These are phyloP conservation scores for Yamadazyma akitaensis DNA, from an alignment of 805 yeast species.

Conservation along the genomic window DNA sequence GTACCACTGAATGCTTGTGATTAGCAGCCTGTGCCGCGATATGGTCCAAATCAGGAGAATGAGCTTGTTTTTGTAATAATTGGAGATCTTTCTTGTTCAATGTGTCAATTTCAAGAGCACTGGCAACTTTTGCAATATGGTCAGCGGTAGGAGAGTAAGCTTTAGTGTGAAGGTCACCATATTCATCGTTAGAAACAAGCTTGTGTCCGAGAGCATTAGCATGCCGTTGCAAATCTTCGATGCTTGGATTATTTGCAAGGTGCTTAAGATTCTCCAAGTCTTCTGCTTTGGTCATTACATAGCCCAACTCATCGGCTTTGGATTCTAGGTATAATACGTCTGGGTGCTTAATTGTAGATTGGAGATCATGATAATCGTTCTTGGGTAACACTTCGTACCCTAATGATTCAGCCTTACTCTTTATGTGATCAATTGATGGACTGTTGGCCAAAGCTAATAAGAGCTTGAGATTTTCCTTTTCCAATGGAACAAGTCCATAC, in stretches of 20 bases:
- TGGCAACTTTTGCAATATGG: constrained; percentile 11
- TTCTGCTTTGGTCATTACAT: not conserved
- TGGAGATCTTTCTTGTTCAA: constrained; percentile 2
- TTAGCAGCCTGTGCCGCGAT: constrained; percentile 14
- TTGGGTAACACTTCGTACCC: constrained; percentile 18
- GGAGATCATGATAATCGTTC: constrained; percentile 19
- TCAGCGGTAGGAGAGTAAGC: constrained; percentile 17
- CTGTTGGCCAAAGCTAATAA: constrained; percentile 13
- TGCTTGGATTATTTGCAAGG: constrained; percentile 19
- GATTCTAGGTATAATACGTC: constrained; percentile 15
- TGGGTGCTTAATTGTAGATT: constrained; percentile 14
- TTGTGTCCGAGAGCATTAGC: constrained; percentile 15
- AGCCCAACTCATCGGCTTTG: constrained; percentile 17
- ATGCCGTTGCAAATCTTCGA: constrained; percentile 22
- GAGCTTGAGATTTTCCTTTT: constrained; percentile 8
- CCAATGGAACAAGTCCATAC: constrained; percentile 8
- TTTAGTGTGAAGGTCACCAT: constrained; percentile 15
- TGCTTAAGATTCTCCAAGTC: not conserved
- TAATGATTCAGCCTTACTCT: constrained; percentile 18
- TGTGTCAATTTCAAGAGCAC: constrained; percentile 9
- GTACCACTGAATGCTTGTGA: constrained; percentile 14
- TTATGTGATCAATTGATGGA: constrained; percentile 30
- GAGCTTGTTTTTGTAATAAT: constrained; percentile 1
- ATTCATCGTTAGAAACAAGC: constrained; percentile 11
- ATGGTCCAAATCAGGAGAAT: constrained; percentile 15